Conservation (phyloP, 805 yeast genomes). For the Millerago galiae region DNA sequence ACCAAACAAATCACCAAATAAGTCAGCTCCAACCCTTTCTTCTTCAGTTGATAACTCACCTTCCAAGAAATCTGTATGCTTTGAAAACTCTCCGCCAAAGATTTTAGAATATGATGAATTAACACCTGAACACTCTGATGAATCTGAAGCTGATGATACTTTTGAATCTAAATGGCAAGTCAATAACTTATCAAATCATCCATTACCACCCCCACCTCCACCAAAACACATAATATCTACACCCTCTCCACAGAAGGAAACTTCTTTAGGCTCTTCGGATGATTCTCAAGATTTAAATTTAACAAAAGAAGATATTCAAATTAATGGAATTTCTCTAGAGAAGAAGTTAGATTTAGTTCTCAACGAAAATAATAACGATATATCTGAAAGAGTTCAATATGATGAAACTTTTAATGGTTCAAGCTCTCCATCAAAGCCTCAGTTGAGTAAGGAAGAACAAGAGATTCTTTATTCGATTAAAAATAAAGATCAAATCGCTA, state of each 20-base stretch:
- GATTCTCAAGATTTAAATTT: slow-evolving; percentile 22
- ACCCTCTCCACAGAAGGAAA: slow-evolving; percentile 20
- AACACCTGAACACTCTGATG: slow-evolving; percentile 21
- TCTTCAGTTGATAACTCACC: slow-evolving; percentile 23
- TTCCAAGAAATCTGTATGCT: slow-evolving; percentile 32
- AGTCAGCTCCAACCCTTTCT: neutral
- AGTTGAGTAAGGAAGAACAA: slow-evolving; percentile 19
- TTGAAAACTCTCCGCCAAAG: slow-evolving; percentile 34
- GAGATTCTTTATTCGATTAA: slow-evolving; percentile 20
- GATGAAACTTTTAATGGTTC: slow-evolving; percentile 21
- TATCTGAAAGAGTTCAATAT: slow-evolving; percentile 18
- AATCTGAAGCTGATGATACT: slow-evolving; percentile 11
- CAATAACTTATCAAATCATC: slow-evolving; percentile 18
- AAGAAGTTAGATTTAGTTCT: slow-evolving; percentile 41
- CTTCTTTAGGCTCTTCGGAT: slow-evolving; percentile 20
- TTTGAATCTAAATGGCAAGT: slow-evolving; percentile 25
- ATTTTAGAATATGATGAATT: slow-evolving; percentile 28
- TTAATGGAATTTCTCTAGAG: slow-evolving; percentile 29
- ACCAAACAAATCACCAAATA: slow-evolving; percentile 5
- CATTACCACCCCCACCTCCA: slow-evolving; percentile 33
- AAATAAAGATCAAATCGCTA: slow-evolving; percentile 14
- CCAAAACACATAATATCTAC: slow-evolving; percentile 25
- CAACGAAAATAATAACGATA: slow-evolving; percentile 15
- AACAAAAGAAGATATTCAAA: slow-evolving; percentile 23
- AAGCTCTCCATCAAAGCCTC: slow-evolving; percentile 18